Evolutionary conservation across 1,284 basidiomycete species (phyloP).

Genomic region (Macrocystidia cucumis): DNA sequence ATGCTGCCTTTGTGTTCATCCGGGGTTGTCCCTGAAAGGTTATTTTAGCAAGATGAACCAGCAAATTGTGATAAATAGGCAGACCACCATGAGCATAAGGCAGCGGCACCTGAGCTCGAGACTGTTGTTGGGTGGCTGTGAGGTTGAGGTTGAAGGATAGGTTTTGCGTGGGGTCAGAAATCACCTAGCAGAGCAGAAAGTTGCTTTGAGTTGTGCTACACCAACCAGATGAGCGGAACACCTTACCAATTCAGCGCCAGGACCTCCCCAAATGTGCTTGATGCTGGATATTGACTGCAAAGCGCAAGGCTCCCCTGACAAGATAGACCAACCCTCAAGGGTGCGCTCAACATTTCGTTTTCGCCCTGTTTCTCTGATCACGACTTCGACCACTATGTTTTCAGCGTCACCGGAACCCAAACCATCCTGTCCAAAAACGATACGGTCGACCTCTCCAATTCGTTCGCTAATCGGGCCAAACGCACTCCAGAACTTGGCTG

Average conservation of each 20-base stretch:
- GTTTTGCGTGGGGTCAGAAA: conserved; percentile 52
- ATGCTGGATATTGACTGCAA: conserved; percentile 42
- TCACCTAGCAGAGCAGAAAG: too few relatives aligned
- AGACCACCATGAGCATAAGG: conserved; percentile 82
- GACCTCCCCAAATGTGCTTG: conserved; percentile 39
- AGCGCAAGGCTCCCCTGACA: conserved; percentile 28
- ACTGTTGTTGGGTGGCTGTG: conserved; percentile 77
- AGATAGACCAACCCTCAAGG: conserved; percentile 55
- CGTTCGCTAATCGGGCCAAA: conserved; percentile 64
- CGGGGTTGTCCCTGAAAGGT: conserved; percentile 12
- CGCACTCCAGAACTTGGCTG: conserved; percentile 68
- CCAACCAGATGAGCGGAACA: neutral
- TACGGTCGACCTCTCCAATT: conserved; percentile 44
- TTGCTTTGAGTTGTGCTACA: too few relatives aligned
- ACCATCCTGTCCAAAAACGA: conserved; percentile 51
- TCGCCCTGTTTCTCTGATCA: conserved; percentile 40
- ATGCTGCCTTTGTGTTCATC: conserved; percentile 22
- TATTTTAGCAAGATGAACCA: conserved; percentile 4
- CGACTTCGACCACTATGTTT: conserved; percentile 58
- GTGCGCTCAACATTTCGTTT: conserved; percentile 50
- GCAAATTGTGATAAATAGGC: conserved; percentile 7
- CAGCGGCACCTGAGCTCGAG: conserved; percentile 73
- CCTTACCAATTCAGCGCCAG: too few relatives aligned
- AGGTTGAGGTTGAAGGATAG: conserved; percentile 82
- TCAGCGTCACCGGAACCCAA: conserved; percentile 35